Evolutionary conservation across 352 stramenopile genomes (phyloP).

Genomic region (Pythium utonaiense): DNA sequence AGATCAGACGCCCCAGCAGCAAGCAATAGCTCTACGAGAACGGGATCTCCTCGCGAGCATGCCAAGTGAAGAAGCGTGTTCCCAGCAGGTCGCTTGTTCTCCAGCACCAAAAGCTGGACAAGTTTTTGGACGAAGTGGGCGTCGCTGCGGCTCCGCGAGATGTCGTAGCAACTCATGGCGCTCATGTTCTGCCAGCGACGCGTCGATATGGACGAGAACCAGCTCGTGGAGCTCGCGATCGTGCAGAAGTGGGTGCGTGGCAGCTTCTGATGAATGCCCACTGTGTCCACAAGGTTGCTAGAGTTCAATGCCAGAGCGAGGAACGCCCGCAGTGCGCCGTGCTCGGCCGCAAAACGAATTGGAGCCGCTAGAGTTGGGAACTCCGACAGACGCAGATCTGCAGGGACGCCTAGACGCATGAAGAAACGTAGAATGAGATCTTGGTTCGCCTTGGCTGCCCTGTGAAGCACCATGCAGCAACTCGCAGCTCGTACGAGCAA

Average conservation of each 20-base stretch:
- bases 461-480: conserved; percentile 44
- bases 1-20: conserved; percentile 33
- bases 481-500: conserved; percentile 38
- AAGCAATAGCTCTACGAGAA: conserved; percentile 36
- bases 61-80: conserved; percentile 46
- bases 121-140: conserved; percentile 48
- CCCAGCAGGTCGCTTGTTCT: conserved; percentile 19
- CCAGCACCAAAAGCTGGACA: conserved; percentile 33
- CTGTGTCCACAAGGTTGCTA: conserved; percentile 21
- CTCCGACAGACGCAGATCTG: conserved; percentile 33
- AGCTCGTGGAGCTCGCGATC: conserved; percentile 27
- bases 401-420: conserved; percentile 38
- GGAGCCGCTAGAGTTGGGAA: conserved; percentile 25
- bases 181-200: conserved; percentile 59
- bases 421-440: conserved; percentile 40
- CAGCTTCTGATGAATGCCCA: neutral
- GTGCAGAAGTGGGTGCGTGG: conserved; percentile 21
- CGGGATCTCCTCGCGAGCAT: conserved; percentile 29
- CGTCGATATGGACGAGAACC: conserved; percentile 16
- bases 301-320: conserved; percentile 35
- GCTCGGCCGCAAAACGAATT: conserved; percentile 48
- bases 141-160: conserved; percentile 28
- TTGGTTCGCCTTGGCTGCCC: conserved; percentile 47
- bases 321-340: conserved; percentile 41
- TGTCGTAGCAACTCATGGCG: conserved; percentile 46